These are phyloP conservation scores for Mitragyna speciosa DNA, from an alignment of 257 asterid species.

Conservation along the genomic window DNA sequence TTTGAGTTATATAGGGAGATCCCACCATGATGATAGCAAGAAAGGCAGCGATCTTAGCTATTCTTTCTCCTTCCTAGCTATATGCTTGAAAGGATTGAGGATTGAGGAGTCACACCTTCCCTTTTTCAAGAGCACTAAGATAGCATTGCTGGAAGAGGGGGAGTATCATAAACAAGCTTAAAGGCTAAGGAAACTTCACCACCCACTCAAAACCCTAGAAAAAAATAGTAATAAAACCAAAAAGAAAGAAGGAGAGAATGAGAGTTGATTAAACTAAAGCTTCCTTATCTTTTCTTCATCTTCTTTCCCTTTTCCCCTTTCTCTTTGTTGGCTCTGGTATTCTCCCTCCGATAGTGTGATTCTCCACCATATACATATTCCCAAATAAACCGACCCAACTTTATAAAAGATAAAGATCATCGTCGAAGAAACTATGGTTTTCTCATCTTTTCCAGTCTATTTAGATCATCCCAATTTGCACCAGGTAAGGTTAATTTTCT, in stretches of 20 bases:
- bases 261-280: slow-evolving; percentile 26
- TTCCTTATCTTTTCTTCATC: slow-evolving; percentile 22
- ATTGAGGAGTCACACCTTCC: slow-evolving; percentile 33
- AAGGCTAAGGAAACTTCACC: slow-evolving; percentile 39
- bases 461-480: slow-evolving; percentile 56
- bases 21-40: slow-evolving; percentile 20
- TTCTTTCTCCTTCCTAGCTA: background rate
- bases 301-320: slow-evolving; percentile 24
- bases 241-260: slow-evolving; percentile 19
- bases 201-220: slow-evolving; percentile 45
- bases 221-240: slow-evolving; percentile 33
- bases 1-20: slow-evolving; percentile 2
- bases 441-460: slow-evolving; percentile 54
- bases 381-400: slow-evolving; percentile 39
- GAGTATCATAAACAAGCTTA: slow-evolving; percentile 34
- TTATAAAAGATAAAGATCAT: slow-evolving; percentile 35
- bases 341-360: slow-evolving; percentile 29
- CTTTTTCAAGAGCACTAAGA: slow-evolving; percentile 35
- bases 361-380: slow-evolving; percentile 41
- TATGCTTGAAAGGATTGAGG: slow-evolving; percentile 19
- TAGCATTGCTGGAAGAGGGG: slow-evolving; percentile 2
- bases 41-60: slow-evolving; percentile 2
- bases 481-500: slow-evolving; percentile 37
- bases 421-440: slow-evolving; percentile 39
- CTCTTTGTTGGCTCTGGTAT: slow-evolving; percentile 33